These are phyloP conservation scores for Cyclocybe aegerita DNA, from an alignment of 768 basidiomycete genomes.

Conservation along the genomic window DNA sequence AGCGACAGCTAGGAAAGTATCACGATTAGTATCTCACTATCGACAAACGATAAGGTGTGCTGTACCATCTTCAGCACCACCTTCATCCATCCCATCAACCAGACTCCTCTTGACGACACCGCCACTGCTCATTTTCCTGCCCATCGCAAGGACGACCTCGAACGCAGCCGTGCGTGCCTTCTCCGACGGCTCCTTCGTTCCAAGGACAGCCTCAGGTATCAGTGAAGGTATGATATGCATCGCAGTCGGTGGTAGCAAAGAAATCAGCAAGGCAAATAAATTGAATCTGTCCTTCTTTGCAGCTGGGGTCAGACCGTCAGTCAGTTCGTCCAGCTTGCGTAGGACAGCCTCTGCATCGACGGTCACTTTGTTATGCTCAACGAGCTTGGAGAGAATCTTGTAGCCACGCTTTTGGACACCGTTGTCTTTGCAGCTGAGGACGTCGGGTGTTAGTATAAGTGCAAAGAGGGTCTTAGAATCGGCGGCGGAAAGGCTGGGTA, in stretches of 20 bases:
- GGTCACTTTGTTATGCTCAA: slow-evolving; percentile 60
- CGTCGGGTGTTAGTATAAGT: slow-evolving; percentile 62
- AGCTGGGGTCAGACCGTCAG: slow-evolving; percentile 68
- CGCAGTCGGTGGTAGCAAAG: slow-evolving; percentile 62
- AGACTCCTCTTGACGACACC: slow-evolving; percentile 77
- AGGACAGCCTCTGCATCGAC: slow-evolving; percentile 60
- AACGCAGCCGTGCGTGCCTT: slow-evolving; percentile 89
- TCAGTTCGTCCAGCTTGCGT: slow-evolving; percentile 61
- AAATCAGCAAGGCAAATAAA: slow-evolving; percentile 69
- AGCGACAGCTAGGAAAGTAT: slow-evolving; percentile 48
- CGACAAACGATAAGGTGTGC: slow-evolving; percentile 5
- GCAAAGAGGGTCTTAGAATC: slow-evolving; percentile 68
- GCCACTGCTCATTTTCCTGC: slow-evolving; percentile 84
- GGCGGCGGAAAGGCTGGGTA: slow-evolving; percentile 65
- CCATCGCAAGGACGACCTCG: slow-evolving; percentile 89
- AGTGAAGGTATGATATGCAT: slow-evolving; percentile 86
- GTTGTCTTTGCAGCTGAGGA: slow-evolving; percentile 78
- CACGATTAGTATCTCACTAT: neutral
- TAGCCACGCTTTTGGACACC: slow-evolving; percentile 96
- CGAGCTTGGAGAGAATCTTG: slow-evolving; percentile 75
- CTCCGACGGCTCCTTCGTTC: slow-evolving; percentile 91
- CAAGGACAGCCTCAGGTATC: slow-evolving; percentile 91
- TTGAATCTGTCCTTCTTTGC: slow-evolving; percentile 92
- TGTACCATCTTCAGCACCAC: slow-evolving; percentile 47
- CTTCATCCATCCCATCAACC: slow-evolving; percentile 84